These are phyloP conservation scores for Kuraishia floccosa DNA, from an alignment of 805 yeast genomes.

Conservation along the genomic window DNA sequence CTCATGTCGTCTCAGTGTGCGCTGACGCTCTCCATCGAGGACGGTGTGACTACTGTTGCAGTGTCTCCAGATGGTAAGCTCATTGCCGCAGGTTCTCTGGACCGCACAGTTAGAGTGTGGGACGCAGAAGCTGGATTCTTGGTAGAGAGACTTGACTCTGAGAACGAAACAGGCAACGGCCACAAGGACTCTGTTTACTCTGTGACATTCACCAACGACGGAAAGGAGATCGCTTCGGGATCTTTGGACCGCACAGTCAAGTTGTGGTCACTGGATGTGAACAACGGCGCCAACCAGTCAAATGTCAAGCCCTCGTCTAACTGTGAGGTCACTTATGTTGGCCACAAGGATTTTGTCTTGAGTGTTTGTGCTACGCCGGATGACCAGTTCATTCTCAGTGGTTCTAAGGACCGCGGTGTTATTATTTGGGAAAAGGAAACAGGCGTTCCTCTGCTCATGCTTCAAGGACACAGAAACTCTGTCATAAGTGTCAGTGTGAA, in stretches of 20 bases:
- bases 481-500: conserved; percentile 92
- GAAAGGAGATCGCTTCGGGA: conserved; percentile 87
- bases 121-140: conserved; percentile 86
- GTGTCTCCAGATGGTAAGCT: conserved; percentile 90
- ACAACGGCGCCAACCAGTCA: conserved; percentile 27
- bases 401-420: conserved; percentile 95
- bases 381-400: conserved; percentile 82
- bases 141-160: conserved; percentile 86
- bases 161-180: conserved; percentile 81
- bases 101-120: conserved; percentile 94
- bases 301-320: conserved; percentile 31
- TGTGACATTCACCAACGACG: conserved; percentile 86
- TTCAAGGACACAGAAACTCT: conserved; percentile 94
- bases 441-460: conserved; percentile 88
- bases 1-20: conserved; percentile 82
- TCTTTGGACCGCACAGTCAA: conserved; percentile 93
- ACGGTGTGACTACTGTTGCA: conserved; percentile 97
- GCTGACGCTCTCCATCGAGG: conserved; percentile 83
- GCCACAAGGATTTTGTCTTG: conserved; percentile 93
- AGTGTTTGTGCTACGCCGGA: conserved; percentile 92
- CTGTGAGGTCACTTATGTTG: conserved; percentile 88
- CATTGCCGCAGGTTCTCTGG: conserved; percentile 95
- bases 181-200: conserved; percentile 94
- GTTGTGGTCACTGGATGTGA: conserved; percentile 80
- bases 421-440: conserved; percentile 91